Base-by-base conservation (phyloP, 768 basidiomycete genomes). In the Naganishia vishniacii region DNA sequence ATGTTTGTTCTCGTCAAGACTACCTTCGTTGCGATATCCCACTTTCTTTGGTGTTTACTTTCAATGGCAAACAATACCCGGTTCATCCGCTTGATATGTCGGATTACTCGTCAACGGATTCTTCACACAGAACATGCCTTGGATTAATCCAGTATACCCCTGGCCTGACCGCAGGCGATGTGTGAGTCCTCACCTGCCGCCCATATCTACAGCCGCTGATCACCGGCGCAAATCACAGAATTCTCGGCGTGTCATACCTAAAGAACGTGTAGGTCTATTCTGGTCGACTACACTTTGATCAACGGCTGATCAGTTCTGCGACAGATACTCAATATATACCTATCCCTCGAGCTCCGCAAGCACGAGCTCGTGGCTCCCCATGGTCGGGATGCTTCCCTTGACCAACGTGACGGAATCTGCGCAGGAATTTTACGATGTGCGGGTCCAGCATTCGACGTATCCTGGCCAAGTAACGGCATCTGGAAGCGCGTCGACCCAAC, bases 31-130 rank as follows among this genome's bases (percentile, higher is more conserved):
- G 75, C 40, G 71, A 67, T n/a, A 66, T 65, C 20, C 72, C 69
- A 47, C 31, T 77, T 13, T 44, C 74, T 1, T 32, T 77, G 31
- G 60, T 70, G 4, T 77, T 77, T 71, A 72, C 62, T 13, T 72
- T 77, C 56, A 69, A 60, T 44, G 70, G 71, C 2, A 41, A 66
- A 47, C 46, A 60, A 32, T 69, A 68, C 48, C 67, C 75, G 12
- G 67, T 73, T 11, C 75, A 77, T 53, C 75, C 75, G 9, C 72
- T 77, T 40, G 75, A 77, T 37, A 72, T 75, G 72, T 70, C 68
- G 15, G 74, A 69, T 45, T 61, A 71, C 31, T 72, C 70, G 44
- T 69, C 75, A 4, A 29, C 60, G 23, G 74, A 73, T 59, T 51
- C 70, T 1, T 68, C 68, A 47, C 72, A 73, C 47, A 63, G 64